Percentiles rank a stretch among this genome's conserved stretches.
Evolutionary conservation across 192 early-diverging fungal genomes (phyloP).

Genomic region (Pilaira anomala): DNA sequence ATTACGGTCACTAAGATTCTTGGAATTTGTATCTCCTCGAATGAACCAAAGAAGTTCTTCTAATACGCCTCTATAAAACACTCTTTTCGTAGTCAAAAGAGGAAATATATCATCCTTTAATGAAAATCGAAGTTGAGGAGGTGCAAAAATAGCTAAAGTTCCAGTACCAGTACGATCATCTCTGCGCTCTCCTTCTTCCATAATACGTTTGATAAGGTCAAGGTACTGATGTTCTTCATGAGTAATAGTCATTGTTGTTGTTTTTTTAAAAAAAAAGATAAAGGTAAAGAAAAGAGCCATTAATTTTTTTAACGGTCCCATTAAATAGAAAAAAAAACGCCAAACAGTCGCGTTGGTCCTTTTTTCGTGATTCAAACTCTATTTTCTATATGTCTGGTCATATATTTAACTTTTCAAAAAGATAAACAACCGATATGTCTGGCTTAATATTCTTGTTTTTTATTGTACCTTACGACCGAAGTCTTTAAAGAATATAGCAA

Average conservation of each 20-base stretch:
- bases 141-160: slow-evolving; percentile 79
- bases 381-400: too few relatives aligned
- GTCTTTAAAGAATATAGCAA: too few relatives aligned
- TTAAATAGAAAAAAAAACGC: too few relatives aligned
- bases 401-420: too few relatives aligned
- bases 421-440: too few relatives aligned
- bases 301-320: too few relatives aligned
- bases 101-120: slow-evolving; percentile 76
- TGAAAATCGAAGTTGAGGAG: slow-evolving; percentile 82
- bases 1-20: slow-evolving; percentile 69
- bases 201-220: slow-evolving; percentile 64
- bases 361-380: too few relatives aligned
- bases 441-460: too few relatives aligned
- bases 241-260: slow-evolving; percentile 10
- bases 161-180: slow-evolving; percentile 90
- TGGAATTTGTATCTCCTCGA: slow-evolving; percentile 80
- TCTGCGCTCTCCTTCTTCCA: slow-evolving; percentile 69
- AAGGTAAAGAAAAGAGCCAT: not conserved
- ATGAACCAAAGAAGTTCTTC: slow-evolving; percentile 98
- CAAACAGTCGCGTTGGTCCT: too few relatives aligned
- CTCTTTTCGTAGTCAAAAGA: slow-evolving; percentile 92
- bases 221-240: slow-evolving; percentile 91
- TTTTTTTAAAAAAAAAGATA: not conserved
- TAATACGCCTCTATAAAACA: slow-evolving; percentile 83
- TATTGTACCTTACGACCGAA: too few relatives aligned